phyloP scores from a whole-genome alignment of 2,329 filamentous ascomycete genomes.

The Ceratocystis diversiconidia region DNA sequence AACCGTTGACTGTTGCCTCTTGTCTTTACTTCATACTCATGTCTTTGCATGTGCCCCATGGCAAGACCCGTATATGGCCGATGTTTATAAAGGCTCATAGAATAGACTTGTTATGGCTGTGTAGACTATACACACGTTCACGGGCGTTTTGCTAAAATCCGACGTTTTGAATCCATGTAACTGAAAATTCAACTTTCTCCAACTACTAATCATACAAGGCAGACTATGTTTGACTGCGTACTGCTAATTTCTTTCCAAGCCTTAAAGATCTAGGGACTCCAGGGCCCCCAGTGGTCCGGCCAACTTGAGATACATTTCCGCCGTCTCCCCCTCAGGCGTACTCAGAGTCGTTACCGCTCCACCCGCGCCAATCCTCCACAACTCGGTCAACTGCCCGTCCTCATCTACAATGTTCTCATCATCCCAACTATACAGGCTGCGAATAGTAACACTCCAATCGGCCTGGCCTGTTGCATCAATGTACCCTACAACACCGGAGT shows the following conservation, averaged over 20 bases:
- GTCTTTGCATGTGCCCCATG: not conserved
- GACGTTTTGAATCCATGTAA: not conserved
- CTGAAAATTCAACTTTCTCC: not conserved
- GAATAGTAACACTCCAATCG: constrained; percentile 84
- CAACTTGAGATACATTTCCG: constrained; percentile 78
- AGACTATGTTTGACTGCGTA: not conserved
- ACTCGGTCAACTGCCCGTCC: constrained; percentile 31
- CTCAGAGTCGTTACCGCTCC: constrained; percentile 81
- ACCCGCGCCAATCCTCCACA: constrained; percentile 77
- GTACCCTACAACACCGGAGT: constrained; percentile 82
- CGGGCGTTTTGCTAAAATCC: not conserved
- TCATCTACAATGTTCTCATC: constrained; percentile 33
- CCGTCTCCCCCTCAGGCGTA: constrained; percentile 63
- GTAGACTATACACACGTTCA: too few species aligned
- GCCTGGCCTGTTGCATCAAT: constrained; percentile 72
- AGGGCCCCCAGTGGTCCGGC: constrained; percentile 42
- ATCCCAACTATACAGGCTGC: constrained; percentile 63
- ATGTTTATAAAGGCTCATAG: too few species aligned
- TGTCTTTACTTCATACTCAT: not conserved
- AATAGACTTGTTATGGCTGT: too few species aligned
- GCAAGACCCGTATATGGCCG: not conserved
- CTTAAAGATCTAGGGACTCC: constrained; percentile 16
- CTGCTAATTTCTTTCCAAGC: constrained; percentile 18
- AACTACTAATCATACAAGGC: not conserved
- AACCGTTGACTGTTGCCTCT: not conserved